phyloP scores from a whole-genome alignment of 495 filamentous ascomycete genomes.

The Neurospora sp. region DNA sequence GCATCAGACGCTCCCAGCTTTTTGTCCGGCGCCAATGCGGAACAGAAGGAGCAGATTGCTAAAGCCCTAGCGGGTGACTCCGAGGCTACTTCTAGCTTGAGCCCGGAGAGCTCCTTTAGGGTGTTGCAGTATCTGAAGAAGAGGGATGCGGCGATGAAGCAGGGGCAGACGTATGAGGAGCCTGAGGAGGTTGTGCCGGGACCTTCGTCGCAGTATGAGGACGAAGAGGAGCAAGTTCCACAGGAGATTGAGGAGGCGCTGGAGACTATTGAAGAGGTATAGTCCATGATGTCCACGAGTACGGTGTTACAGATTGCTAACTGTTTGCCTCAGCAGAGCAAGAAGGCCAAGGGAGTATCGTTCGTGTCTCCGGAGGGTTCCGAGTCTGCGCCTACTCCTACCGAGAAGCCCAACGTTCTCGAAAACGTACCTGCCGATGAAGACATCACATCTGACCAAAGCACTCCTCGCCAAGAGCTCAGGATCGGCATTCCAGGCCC shows the following conservation, averaged over 20 bases:
- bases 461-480: background rate
- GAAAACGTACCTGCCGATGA: background rate
- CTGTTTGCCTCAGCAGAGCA: conserved; percentile 10
- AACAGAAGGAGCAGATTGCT: conserved; percentile 22
- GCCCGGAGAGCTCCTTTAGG: background rate
- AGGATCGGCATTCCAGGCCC: background rate
- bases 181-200: conserved; percentile 8
- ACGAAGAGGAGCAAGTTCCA: background rate
- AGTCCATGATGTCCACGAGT: background rate
- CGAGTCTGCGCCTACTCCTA: background rate
- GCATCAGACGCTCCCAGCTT: conserved; percentile 22
- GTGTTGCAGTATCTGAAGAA: background rate
- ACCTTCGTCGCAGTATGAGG: background rate
- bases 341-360: conserved; percentile 5
- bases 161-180: background rate
- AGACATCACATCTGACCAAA: background rate
- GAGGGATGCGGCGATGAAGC: background rate
- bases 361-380: background rate
- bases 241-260: background rate
- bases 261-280: background rate
- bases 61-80: conserved; percentile 5
- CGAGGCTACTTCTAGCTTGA: conserved; percentile 7
- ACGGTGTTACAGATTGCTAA: background rate
- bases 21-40: conserved; percentile 17
- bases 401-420: background rate